A percentile compares a stretch with the other conserved stretches of the same genome.
phyloP scores from a whole-genome alignment of 2,329 filamentous ascomycete genomes.

The Sporothrix pseudoabietina region DNA sequence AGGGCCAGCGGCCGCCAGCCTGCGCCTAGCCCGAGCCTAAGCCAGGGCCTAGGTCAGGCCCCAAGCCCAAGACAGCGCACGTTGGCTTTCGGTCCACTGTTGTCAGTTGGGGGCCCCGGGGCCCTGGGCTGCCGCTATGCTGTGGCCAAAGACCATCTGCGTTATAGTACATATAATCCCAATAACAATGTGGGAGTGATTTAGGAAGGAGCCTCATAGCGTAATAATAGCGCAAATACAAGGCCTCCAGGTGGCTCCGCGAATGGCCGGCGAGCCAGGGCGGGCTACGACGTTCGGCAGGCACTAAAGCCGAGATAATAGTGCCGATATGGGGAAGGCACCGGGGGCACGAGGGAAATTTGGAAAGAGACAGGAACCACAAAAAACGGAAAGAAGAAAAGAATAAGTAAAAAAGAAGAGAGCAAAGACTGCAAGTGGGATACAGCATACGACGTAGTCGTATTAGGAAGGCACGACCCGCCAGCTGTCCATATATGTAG shows the following conservation, averaged over 20 bases:
- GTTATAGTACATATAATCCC: too few relatives aligned
- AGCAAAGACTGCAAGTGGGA: neutral
- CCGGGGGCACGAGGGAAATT: neutral
- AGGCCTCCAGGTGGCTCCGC: neutral
- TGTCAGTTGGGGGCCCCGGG: neutral
- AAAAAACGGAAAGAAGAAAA: too few relatives aligned
- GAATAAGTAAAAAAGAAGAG: neutral
- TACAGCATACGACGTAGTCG: too few relatives aligned
- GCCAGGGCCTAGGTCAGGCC: neutral
- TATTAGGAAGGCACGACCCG: constrained; percentile 11
- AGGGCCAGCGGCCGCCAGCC: neutral
- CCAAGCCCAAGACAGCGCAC: neutral
- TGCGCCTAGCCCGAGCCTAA: constrained; percentile 11
- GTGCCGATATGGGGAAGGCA: neutral
- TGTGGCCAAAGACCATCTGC: neutral
- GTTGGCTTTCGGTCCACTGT: neutral
- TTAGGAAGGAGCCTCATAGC: neutral
- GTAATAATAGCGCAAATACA: constrained; percentile 4
- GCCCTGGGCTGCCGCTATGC: neutral
- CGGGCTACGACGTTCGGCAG: neutral
- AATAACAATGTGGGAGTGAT: neutral
- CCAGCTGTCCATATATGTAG: too few relatives aligned
- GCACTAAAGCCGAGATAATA: neutral
- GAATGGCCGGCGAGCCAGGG: neutral
- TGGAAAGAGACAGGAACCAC: too few relatives aligned